Evolutionary conservation across 352 stramenopile species (phyloP).

Genomic region (Pythium phragmitis): DNA sequence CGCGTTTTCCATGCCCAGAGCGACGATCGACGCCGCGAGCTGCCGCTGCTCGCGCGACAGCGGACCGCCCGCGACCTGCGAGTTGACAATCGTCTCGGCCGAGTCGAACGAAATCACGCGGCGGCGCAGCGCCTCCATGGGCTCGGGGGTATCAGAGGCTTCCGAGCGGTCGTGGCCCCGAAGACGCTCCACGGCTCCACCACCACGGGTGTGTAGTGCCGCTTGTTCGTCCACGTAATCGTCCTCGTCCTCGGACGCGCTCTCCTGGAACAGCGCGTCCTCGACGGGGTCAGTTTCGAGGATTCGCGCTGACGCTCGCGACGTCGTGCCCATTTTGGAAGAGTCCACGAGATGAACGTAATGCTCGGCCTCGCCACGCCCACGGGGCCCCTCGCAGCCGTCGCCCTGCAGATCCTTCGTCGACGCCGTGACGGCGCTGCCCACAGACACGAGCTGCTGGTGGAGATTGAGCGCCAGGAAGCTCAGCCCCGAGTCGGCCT

Average conservation of each 20-base stretch:
- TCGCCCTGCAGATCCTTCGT: conserved; percentile 16
- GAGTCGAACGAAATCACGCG: conserved; percentile 80
- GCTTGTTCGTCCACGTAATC: conserved; percentile 16
- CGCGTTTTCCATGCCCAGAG: conserved; percentile 47
- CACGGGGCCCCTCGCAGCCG: neutral
- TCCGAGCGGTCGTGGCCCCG: conserved; percentile 4
- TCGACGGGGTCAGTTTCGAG: conserved; percentile 17
- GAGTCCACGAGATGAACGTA: conserved; percentile 29
- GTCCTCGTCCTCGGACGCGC: conserved; percentile 22
- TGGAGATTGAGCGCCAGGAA: conserved; percentile 86
- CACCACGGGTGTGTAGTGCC: conserved; percentile 8
- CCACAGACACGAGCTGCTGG: conserved; percentile 79
- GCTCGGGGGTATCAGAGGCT: conserved; percentile 26
- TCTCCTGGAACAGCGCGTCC: conserved; percentile 20
- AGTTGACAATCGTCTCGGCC: conserved; percentile 70
- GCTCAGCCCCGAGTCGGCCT: conserved; percentile 71
- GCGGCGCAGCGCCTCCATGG: conserved; percentile 55
- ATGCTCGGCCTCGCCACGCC: conserved; percentile 7
- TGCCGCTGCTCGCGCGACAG: conserved; percentile 61
- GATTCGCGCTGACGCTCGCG: conserved; percentile 16
- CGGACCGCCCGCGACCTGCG: conserved; percentile 36
- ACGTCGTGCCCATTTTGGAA: conserved; percentile 4
- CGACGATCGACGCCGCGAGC: conserved; percentile 72
- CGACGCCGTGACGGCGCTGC: conserved; percentile 58
- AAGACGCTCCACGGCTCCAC: neutral